Evolutionary conservation across 228 moss, liverwort and hornwort species (phyloP).

Genomic region (Sphagnum magellanicum): DNA sequence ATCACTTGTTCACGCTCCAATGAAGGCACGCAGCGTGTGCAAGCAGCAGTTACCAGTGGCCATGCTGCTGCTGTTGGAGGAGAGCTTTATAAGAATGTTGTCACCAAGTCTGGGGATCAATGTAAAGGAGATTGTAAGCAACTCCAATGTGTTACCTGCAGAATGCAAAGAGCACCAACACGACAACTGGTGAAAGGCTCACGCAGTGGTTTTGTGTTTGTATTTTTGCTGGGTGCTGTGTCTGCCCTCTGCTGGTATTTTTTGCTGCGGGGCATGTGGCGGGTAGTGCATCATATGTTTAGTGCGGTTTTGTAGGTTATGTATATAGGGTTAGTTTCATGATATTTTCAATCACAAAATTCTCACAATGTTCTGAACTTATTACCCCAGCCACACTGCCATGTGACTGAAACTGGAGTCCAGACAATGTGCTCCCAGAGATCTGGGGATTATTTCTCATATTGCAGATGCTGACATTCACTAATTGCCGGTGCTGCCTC

Average conservation of each 20-base stretch:
- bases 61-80: slow-evolving; percentile 19
- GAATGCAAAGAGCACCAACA: slow-evolving; percentile 18
- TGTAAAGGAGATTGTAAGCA: slow-evolving; percentile 25
- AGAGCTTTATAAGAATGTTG: slow-evolving; percentile 48
- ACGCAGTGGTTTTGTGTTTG: slow-evolving; percentile 75
- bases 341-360: no score
- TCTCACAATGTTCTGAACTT: no score
- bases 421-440: no score
- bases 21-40: slow-evolving; percentile 67
- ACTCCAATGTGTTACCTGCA: slow-evolving; percentile 20
- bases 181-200: slow-evolving; percentile 58
- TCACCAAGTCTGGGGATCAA: slow-evolving; percentile 64
- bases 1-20: slow-evolving; percentile 72
- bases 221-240: slow-evolving; percentile 71
- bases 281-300: slow-evolving; percentile 40
- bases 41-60: slow-evolving; percentile 66
- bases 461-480: no score
- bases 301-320: slow-evolving; percentile 13
- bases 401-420: no score
- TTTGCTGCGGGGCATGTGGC: slow-evolving; percentile 49
- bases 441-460: no score
- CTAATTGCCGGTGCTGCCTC: no score
- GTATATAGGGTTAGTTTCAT: neutral
- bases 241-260: slow-evolving; percentile 71
- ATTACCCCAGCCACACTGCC: no score